These are phyloP conservation scores for Paramecium caudatum DNA, from an alignment of 73 alveolate genomes.

Conservation along the genomic window DNA sequence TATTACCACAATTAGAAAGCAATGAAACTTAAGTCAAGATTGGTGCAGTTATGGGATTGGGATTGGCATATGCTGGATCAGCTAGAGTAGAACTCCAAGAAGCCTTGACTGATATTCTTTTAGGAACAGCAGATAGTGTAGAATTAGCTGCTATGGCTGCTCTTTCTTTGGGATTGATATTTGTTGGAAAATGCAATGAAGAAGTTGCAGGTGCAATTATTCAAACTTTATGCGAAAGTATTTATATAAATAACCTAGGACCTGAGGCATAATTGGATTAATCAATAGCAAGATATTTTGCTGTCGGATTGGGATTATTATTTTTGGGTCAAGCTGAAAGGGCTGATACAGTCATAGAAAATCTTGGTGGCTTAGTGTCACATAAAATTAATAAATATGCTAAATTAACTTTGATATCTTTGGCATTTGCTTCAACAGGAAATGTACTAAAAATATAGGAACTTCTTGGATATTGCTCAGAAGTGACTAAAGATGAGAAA, in stretches of 20 bases:
- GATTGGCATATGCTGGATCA: constrained; percentile 94
- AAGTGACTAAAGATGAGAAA: constrained; percentile 63
- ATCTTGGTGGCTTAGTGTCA: not conserved
- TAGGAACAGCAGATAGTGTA: constrained; percentile 87
- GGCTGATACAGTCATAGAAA: constrained; percentile 47
- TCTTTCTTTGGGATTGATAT: constrained; percentile 96
- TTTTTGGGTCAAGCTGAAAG: constrained; percentile 87
- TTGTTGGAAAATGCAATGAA: constrained; percentile 95
- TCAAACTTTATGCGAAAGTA: constrained; percentile 92
- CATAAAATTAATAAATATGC: constrained; percentile 57
- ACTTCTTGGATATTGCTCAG: constrained; percentile 61
- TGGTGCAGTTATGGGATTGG: constrained; percentile 89
- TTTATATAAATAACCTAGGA: too few relatives aligned
- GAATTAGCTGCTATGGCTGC: constrained; percentile 98
- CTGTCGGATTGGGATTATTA: constrained; percentile 96
- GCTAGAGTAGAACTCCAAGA: constrained; percentile 90
- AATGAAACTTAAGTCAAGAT: constrained; percentile 78
- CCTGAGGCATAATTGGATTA: constrained; percentile 89
- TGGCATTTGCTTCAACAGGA: constrained; percentile 75
- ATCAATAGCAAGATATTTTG: constrained; percentile 92
- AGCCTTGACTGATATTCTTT: constrained; percentile 84
- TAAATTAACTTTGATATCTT: constrained; percentile 37
- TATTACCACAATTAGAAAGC: constrained; percentile 84
- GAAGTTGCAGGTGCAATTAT: constrained; percentile 97
- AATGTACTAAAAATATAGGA: constrained; percentile 72